phyloP scores from a whole-genome alignment of 495 filamentous ascomycete genomes.

The Penicillium bialowiezense region DNA sequence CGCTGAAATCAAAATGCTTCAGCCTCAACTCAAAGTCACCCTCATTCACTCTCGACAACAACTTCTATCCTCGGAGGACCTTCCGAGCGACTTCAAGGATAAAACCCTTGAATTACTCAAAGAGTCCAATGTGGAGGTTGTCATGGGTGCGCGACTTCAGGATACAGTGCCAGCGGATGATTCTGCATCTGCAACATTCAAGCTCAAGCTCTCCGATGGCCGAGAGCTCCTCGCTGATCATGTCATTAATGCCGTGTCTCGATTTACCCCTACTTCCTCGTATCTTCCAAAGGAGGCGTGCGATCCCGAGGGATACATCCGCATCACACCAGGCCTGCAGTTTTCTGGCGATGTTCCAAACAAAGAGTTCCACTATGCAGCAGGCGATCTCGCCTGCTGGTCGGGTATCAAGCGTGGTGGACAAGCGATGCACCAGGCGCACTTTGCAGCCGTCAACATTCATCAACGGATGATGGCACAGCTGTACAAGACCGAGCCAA shows the following conservation, averaged over 20 bases:
- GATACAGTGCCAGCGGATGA: constrained; percentile 13
- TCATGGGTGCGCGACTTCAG: background rate
- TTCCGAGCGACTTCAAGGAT: constrained; percentile 56
- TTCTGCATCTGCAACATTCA: constrained; percentile 28
- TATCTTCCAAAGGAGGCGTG: constrained; percentile 47
- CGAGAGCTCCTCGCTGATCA: constrained; percentile 43
- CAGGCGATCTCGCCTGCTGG: constrained; percentile 12
- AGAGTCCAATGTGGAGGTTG: constrained; percentile 48
- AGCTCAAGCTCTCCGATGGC: constrained; percentile 51
- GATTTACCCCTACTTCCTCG: constrained; percentile 43
- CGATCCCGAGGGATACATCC: constrained; percentile 49
- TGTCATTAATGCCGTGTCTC: constrained; percentile 54
- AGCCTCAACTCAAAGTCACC: constrained; percentile 49
- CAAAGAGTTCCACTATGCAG: constrained; percentile 48
- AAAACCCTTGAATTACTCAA: constrained; percentile 41
- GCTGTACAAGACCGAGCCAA: background rate
- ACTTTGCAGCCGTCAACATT: constrained; percentile 1
- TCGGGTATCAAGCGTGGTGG: constrained; percentile 4
- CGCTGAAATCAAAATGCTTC: constrained; percentile 52
- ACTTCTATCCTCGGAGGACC: constrained; percentile 56
- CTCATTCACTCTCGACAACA: constrained; percentile 56
- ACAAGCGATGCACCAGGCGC: constrained; percentile 3
- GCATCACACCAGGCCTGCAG: constrained; percentile 39
- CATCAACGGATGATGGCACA: background rate
- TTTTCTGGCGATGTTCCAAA: constrained; percentile 38